Base-by-base conservation (phyloP, 331 rosid genomes). In the Phaseolus coccineus region DNA sequence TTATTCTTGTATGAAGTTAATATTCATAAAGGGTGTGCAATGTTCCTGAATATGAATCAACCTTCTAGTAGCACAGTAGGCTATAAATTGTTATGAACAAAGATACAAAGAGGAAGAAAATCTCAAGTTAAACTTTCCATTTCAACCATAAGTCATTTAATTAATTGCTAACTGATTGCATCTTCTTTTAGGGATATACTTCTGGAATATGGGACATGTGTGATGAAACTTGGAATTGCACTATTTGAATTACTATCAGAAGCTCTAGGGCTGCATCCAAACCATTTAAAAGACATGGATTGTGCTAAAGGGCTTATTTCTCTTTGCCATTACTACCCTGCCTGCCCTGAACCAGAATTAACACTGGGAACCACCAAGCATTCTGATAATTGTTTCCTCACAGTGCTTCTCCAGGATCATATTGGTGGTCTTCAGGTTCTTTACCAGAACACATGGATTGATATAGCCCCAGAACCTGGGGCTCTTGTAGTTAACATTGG, bases 391-490 rank as follows among this genome's bases (percentile, higher is more conserved):
- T 19, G 11, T 55, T 81, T 81, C 24, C 50, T 81, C 63, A 80
- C 84, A 42, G 63, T 81, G 44, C 70, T 81, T 73, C 80, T 81
- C 0, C 84, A 81, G 9, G 84, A 80, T 1, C 79, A 80, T 31
- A 44, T 73, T 40, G 84, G 84, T 42, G 80, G 84, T 31, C 76
- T 81, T 1, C 80, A 73, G 47, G 70, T 42, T 42, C 47, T 42
- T 42, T 42, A 8, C 13, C 12, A 42, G 47, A 42, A 42, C 3
- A 8, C 47, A 42, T 42, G 80, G 80, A 67, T 81, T 33, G 76
- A 66, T 51, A 15, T 80, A 2, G 19, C 0, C 8, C 84, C 84
- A 73, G 61, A 52, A 5, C 39, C 80, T 8, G 84, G 76, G 0
- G 53, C 84, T 46, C 15, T 81, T 0, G 73, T 74, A 2, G 56